Evolutionary conservation across 345 rosid species (phyloP), one percentile per base, ranked within the genome.

Genomic region (Sisymbrium altissimum): DNA sequence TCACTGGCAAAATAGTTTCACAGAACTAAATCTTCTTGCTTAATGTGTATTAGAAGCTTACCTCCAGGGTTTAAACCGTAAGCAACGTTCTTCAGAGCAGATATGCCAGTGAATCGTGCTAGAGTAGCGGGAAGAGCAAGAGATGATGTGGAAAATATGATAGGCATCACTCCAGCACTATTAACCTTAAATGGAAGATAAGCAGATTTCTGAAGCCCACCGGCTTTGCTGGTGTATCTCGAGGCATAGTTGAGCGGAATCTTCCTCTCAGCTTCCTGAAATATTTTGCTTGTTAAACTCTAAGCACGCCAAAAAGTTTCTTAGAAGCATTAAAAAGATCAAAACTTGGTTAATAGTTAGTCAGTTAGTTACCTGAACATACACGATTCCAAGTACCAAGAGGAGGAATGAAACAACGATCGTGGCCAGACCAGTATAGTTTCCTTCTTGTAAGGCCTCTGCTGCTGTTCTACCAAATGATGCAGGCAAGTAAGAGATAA

Each of bases 231-330:
- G 48, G 81, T 77, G 71, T 90, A 95, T 82, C 99, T 87, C 7
- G 99, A 95, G 36, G 99, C 97, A 84, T 95, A 95, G 72, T 95
- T 95, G 55, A 92, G 84, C 4, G 99, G 97, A 71, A 95, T 95
- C 76, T 95, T 95, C 81, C 99, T 89, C 89, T 95, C 99, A 50
- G 99, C 99, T 85, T 95, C 99, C 97, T 92, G 93, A 78, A 81
- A 86, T 68, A 71, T 73, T 80, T 85, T 59, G 80, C 73, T 64
- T 40, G 66, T 59, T 66, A 66, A 52, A 48, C 48, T 36, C 49
- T 32, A 64, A 67, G 58, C 50, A 72, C 68, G 65, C 79, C 27
- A 75, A 7, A 67, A 75, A 7, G 52, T 1, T 68, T 72, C 46
- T 61, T 67, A 64, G 41, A 67, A 39, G 38, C 69, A 10, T 9